Base-by-base conservation (phyloP, 1,284 basidiomycete species). In the Peniophora sp. region DNA sequence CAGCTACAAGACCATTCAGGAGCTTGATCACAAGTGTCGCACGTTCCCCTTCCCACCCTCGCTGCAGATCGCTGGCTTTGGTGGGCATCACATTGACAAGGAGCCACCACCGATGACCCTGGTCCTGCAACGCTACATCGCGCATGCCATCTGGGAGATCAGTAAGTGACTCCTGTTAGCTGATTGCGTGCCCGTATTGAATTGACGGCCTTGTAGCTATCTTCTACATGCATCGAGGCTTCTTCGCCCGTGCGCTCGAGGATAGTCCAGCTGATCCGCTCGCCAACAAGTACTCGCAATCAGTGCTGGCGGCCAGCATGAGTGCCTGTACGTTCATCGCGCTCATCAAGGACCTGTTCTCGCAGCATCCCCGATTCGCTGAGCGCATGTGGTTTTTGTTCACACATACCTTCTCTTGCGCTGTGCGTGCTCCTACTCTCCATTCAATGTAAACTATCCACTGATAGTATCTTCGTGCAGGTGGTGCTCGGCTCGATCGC, bases 321-420 rank as follows among this genome's bases (percentile, higher is more conserved):
- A 82, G 79, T 55, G 82, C 83, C 10, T 82, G 79, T 50, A 74
- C 80, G n/a, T 84, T 81, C 58, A 78, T 85, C 39, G 79, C 77
- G 16, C 65, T 84, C 54, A 72, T 83, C 48, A 74, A 77, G 56
- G 83, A 79, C 57, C 63, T 83, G 47, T 79, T 77, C 64, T 79
- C 79, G 51, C 81, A 83, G 56, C 76, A 83, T 53, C 80, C 81
- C 11, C 70, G 76, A 14, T 65, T 85, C 50, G 79, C 81, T 6
- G 81, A 84, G 60, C 73, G 83, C 44, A 78, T 83, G 75, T 85
- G 82, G 81, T 85, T 85, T 63, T 65, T 83, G 49, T 84, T 84
- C 57, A 83, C 81, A 3, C 82, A 85, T 61, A 79, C 85, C 5
- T 86, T 86, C 61, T 85, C 83, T 8, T 85, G 83, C 59, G 74